These are phyloP conservation scores for Podila verticillata DNA, from an alignment of 192 early-diverging fungal genomes.

Conservation along the genomic window DNA sequence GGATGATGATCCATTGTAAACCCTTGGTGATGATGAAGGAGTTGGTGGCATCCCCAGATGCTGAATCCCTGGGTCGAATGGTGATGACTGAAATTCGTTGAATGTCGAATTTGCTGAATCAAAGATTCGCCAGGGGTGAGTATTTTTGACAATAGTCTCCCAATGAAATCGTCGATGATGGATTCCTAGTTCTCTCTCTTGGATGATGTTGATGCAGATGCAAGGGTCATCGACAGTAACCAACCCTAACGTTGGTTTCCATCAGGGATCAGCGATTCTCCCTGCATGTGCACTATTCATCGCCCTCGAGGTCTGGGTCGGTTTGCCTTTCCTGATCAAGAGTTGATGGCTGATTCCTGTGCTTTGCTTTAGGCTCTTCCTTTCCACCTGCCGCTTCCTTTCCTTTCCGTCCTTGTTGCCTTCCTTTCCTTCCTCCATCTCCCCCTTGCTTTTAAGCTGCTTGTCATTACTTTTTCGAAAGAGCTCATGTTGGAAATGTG, in stretches of 20 bases:
- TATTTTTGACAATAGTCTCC: conserved; percentile 18
- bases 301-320: neutral
- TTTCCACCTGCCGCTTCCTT: neutral
- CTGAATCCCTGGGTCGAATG: neutral
- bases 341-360: no score
- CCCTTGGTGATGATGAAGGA: neutral
- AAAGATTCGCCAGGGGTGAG: conserved; percentile 14
- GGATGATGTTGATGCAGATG: conserved; percentile 5
- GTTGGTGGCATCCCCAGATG: neutral
- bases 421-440: neutral
- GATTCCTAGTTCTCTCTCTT: neutral
- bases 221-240: neutral
- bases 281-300: neutral
- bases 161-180: neutral
- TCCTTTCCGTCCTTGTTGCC: neutral
- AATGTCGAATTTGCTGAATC: conserved; percentile 27
- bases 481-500: conserved; percentile 54
- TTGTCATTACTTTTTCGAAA: conserved; percentile 50
- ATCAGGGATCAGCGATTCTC: neutral
- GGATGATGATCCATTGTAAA: neutral
- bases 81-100: conserved; percentile 8
- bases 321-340: no score
- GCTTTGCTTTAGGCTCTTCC: no score
- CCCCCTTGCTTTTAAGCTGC: neutral
- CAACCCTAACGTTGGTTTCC: neutral